phyloP scores from a whole-genome alignment of 768 basidiomycete species.

The Saitozyma podzolica region DNA sequence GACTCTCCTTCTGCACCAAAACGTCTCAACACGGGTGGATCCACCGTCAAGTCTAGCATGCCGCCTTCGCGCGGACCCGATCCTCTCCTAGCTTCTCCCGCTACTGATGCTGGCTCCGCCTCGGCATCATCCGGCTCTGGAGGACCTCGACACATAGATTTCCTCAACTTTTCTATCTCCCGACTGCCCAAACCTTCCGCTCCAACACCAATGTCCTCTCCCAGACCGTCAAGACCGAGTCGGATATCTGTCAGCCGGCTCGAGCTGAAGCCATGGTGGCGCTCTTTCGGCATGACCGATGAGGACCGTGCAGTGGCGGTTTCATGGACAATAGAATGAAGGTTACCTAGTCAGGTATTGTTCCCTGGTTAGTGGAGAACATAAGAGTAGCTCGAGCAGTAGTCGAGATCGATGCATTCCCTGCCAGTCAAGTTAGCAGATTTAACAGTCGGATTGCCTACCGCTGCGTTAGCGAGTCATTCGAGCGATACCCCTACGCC shows the following conservation, averaged over 20 bases:
- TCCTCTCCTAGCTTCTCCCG: not conserved
- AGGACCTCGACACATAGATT: conserved; percentile 14
- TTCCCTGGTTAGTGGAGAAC: too few species aligned
- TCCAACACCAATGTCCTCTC: conserved; percentile 23
- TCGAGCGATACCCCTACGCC: too few species aligned
- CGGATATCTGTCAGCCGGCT: not conserved
- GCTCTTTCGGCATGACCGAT: too few species aligned
- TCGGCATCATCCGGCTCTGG: not conserved
- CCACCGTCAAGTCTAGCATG: not conserved
- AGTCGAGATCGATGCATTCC: too few species aligned
- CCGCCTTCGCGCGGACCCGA: not conserved
- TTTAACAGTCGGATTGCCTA: too few species aligned
- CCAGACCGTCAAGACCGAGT: conserved; percentile 2
- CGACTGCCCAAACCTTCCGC: conserved; percentile 13
- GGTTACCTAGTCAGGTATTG: too few species aligned
- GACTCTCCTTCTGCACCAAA: conserved; percentile 14
- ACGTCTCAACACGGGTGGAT: conserved; percentile 9
- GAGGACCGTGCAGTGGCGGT: too few species aligned
- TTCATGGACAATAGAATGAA: too few species aligned
- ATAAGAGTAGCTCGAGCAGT: too few species aligned
- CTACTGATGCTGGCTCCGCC: conserved; percentile 4
- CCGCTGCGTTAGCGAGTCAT: too few species aligned
- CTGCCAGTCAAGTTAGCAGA: too few species aligned
- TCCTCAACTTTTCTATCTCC: conserved; percentile 19
- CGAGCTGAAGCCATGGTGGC: too few species aligned